Evolutionary conservation across 495 filamentous ascomycete species (phyloP), one percentile per base, ranked within the genome.

Genomic region (Penicillium dipodomyicola): DNA sequence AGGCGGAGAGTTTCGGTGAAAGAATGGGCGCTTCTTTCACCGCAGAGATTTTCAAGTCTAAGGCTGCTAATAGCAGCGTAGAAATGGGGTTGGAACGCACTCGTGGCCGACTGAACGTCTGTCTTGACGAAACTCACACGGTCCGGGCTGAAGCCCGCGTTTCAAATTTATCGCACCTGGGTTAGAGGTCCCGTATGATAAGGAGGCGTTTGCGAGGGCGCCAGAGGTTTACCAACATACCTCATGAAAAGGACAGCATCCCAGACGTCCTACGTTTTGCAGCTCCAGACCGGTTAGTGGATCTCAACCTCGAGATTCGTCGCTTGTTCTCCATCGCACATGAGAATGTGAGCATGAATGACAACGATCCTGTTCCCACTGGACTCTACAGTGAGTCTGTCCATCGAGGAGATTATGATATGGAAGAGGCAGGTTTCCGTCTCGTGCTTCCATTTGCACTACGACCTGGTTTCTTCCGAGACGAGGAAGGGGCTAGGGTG

Each of bases 121-220:
- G n/a, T n/a, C n/a, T n/a, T n/a, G n/a, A n/a, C n/a, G n/a, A n/a
- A n/a, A n/a, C n/a, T n/a, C n/a, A n/a, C n/a, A n/a, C n/a, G n/a
- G n/a, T n/a, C n/a, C n/a, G n/a, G n/a, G n/a, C n/a, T n/a, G n/a
- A n/a, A n/a, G n/a, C 9, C 72, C 72, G 12, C 67, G 59, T n/a
- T 72, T 75, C 53, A 60, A 58, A 20, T 49, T 30, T 2, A 67
- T 77, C 37, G 74, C 74, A 2, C 73, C 73, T 12, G 68, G 73
- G 25, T 65, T 75, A 1, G 42, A 60, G 25, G 56, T 74, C 14
- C 62, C 61, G 10, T 40, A 68, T 17, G 63, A 69, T 35, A 59
- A 59, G 0, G 39, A 59, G 41, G 58, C 44, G 1, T 74, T 70
- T 51, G 54, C 50, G 41, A 48, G 53, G 19, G n/a, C 54, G 39